Evolutionary conservation across 2,329 filamentous ascomycete genomes (phyloP).

Genomic region (Malbranchea cinnamomea): DNA sequence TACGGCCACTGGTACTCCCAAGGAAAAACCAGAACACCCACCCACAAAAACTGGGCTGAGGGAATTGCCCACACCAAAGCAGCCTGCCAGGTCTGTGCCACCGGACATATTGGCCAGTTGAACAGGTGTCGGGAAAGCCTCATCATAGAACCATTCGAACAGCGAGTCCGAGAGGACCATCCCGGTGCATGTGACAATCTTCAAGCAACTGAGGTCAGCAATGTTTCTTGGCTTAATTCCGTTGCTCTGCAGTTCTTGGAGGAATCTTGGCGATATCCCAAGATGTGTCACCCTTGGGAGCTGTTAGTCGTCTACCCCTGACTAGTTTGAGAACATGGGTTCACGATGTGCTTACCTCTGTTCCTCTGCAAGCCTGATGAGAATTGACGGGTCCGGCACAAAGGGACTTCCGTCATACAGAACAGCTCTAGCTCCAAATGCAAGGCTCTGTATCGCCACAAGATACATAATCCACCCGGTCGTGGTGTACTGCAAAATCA

Average conservation of each 20-base stretch:
- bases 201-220: constrained; percentile 47
- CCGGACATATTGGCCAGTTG: constrained; percentile 63
- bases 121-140: constrained; percentile 49
- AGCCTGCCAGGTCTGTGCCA: constrained; percentile 53
- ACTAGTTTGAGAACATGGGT: too few relatives aligned
- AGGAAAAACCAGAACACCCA: constrained; percentile 38
- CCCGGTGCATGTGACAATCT: constrained; percentile 54
- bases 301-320: not conserved
- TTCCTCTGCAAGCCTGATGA: constrained; percentile 47
- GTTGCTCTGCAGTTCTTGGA: constrained; percentile 55
- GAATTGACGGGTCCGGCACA: constrained; percentile 49
- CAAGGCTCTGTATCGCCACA: constrained; percentile 78
- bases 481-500: constrained; percentile 86
- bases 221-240: constrained; percentile 46
- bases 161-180: constrained; percentile 67
- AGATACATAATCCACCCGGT: constrained; percentile 99
- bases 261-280: constrained; percentile 62
- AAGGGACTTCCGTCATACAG: constrained; percentile 92
- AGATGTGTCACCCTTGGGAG: constrained; percentile 46
- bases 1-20: constrained; percentile 40
- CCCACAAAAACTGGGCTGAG: constrained; percentile 50
- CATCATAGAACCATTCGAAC: constrained; percentile 68
- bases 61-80: constrained; percentile 41
- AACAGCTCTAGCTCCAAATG: constrained; percentile 66
- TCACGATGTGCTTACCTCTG: constrained; percentile 37